Base-by-base conservation (phyloP, 257 asterid species). In the Salvia miltiorrhiza region DNA sequence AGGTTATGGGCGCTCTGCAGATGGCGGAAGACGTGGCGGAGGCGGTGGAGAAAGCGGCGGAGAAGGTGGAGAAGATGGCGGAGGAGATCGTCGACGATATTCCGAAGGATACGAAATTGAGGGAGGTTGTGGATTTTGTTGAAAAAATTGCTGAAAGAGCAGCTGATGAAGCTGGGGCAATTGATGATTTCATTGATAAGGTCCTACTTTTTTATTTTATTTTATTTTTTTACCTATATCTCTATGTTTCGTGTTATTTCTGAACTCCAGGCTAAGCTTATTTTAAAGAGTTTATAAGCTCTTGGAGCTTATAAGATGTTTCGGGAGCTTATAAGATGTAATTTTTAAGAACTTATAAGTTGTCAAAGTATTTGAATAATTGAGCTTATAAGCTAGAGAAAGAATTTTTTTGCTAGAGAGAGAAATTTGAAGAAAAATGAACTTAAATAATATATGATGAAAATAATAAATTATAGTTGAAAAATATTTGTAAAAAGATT, bases 121-220 rank as follows among this genome's bases (percentile, higher is more conserved):
- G 73, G 73, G 63, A 62, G 37, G 73, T 73, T 1, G 81, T 81
- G 5, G 75, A 74, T 52, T 79, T 72, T 7, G 78, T 86, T 8
- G 91, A 86, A 69, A 74, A 81, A 20, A 12, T 81, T 54, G 93
- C 91, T 20, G 83, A 84, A 71, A 72, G 45, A 59, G 28, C 83
- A 7, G 80, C 75, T 13, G 75, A 74, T 49, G 83, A 86, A 9
- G 92, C 92, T 67, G 70, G 69, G 32, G 52, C 71, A 60, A 37
- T 26, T 24, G 80, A 79, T 80, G 85, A 84, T 13, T 73, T 86
- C 17, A 86, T 86, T 54, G 88, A 86, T 24, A 81, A 77, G 91
- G 91, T 84, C 10, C 13, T 8, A 2, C 32, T 5, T 5, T 33
- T 14, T 32, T n/a, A 2, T 17, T 33, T 24, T 1, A 8, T 23